These are phyloP conservation scores for Atalantia buxifolia DNA, from an alignment of 345 rosid genomes.

Conservation along the genomic window DNA sequence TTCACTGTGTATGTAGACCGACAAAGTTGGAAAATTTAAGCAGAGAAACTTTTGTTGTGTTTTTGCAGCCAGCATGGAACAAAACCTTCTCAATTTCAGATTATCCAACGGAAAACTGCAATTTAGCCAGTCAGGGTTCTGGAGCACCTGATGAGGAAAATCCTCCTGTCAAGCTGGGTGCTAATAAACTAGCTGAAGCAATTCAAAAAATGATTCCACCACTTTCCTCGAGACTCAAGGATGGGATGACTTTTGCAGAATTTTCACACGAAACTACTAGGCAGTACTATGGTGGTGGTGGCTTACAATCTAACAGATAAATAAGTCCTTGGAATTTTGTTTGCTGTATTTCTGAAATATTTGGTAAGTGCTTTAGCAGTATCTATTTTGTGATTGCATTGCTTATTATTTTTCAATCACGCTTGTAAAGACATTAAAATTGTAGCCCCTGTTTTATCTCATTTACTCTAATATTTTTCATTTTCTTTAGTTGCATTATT, in stretches of 20 bases:
- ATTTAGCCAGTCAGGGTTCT: constrained; percentile 13
- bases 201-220: constrained; percentile 61
- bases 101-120: constrained; percentile 25
- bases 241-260: constrained; percentile 90
- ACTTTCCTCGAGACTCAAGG: constrained; percentile 63
- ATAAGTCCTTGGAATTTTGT: background rate
- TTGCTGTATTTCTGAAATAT: background rate
- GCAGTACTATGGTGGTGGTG: constrained; percentile 82
- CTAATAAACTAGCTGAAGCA: constrained; percentile 22
- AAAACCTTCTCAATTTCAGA: constrained; percentile 56
- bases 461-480: background rate
- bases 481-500: background rate
- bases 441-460: background rate
- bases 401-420: background rate
- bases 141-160: constrained; percentile 15
- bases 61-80: constrained; percentile 85
- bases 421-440: background rate
- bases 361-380: background rate
- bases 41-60: constrained; percentile 78
- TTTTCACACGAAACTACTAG: constrained; percentile 79
- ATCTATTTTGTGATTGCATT: constrained; percentile 1
- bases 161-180: constrained; percentile 19
- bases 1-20: constrained; percentile 76
- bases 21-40: constrained; percentile 46
- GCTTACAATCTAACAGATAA: constrained; percentile 70